Evolutionary conservation across 768 basidiomycete genomes (phyloP).

Genomic region (Russula sp.): DNA sequence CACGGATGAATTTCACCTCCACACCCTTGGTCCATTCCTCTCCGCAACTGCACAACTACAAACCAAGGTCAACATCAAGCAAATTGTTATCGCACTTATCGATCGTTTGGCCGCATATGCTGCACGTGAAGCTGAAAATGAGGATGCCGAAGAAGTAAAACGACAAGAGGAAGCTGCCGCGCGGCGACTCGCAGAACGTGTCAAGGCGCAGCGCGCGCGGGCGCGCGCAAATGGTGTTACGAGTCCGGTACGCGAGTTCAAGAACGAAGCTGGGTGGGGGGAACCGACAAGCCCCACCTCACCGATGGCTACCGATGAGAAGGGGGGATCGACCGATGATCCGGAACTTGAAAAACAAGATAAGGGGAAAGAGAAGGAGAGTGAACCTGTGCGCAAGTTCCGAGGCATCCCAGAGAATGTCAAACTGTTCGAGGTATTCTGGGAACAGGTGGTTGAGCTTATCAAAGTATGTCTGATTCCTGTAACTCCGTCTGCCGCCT

Average conservation of each 20-base stretch:
- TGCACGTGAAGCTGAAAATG: slow-evolving; percentile 93
- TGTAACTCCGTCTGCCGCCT: background rate
- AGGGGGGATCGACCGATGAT: slow-evolving; percentile 15
- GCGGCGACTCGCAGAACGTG: slow-evolving; percentile 77
- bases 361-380: slow-evolving; percentile 59
- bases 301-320: slow-evolving; percentile 7
- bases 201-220: slow-evolving; percentile 62
- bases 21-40: slow-evolving; percentile 92
- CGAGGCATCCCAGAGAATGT: slow-evolving; percentile 94
- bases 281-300: slow-evolving; percentile 26
- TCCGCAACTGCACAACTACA: slow-evolving; percentile 94
- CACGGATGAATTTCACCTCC: slow-evolving; percentile 96
- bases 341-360: slow-evolving; percentile 29
- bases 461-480: slow-evolving; percentile 63
- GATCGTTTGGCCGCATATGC: slow-evolving; percentile 95
- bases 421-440: slow-evolving; percentile 95
- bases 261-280: slow-evolving; percentile 21
- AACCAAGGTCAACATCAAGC: slow-evolving; percentile 97
- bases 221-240: slow-evolving; percentile 41
- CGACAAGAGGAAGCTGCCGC: slow-evolving; percentile 91
- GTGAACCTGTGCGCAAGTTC: slow-evolving; percentile 60
- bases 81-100: slow-evolving; percentile 95
- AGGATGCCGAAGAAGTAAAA: slow-evolving; percentile 92
- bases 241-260: slow-evolving; percentile 20
- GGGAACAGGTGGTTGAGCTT: slow-evolving; percentile 95